Evolutionary conservation across 164 flowering plant genomes (phyloP).

Genomic region (Macadamia tetraphylla): DNA sequence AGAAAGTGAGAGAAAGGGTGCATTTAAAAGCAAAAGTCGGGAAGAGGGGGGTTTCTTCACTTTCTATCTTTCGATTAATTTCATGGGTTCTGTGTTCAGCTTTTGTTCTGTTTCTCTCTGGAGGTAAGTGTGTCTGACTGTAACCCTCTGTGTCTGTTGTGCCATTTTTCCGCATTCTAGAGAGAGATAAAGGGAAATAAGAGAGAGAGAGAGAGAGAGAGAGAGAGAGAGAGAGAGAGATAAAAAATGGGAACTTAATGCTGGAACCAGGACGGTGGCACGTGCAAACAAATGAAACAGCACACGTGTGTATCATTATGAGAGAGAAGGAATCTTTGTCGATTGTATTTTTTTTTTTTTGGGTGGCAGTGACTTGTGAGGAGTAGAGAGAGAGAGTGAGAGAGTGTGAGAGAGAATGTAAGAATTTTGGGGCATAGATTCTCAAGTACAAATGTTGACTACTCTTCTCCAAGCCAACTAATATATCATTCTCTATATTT

Average conservation of each 20-base stretch:
- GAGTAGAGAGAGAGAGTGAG: not conserved
- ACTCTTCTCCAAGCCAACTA: not conserved
- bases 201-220: too few relatives aligned
- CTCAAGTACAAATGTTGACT: conserved; percentile 19
- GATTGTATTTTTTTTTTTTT: not conserved
- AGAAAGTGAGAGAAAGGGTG: conserved; percentile 11
- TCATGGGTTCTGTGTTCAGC: conserved; percentile 1
- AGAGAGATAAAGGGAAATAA: not conserved
- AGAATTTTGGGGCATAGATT: conserved; percentile 13
- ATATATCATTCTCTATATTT: too few relatives aligned
- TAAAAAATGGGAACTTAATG: too few relatives aligned
- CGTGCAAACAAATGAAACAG: too few relatives aligned
- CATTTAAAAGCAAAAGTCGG: conserved; percentile 44
- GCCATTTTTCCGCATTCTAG: not conserved
- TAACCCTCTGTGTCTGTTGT: not conserved
- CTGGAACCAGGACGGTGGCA: too few relatives aligned
- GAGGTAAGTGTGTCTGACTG: not conserved
- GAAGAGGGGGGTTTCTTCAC: not conserved
- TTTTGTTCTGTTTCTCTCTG: not conserved
- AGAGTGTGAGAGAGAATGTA: conserved; percentile 2
- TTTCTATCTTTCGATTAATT: not conserved
- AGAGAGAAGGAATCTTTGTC: not conserved
- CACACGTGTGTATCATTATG: too few relatives aligned
- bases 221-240: too few relatives aligned
- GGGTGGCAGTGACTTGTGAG: not conserved